Conservation (phyloP, 257 asterid genomes). For the Primulina huaijiensis region DNA sequence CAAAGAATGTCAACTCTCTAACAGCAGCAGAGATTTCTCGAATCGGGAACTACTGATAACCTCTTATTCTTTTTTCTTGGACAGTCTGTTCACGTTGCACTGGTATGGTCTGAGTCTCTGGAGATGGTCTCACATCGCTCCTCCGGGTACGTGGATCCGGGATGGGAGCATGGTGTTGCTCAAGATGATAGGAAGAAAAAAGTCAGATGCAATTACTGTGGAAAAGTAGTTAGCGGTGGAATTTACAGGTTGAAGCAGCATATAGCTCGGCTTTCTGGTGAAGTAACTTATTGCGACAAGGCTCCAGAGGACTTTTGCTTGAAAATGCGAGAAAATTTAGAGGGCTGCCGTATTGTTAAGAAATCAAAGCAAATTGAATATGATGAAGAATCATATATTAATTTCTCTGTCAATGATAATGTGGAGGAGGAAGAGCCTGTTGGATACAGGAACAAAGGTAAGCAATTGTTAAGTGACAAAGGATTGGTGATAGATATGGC, state of each 20-base stretch:
- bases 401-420: slow-evolving; percentile 49
- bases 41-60: background rate
- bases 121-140: slow-evolving; percentile 71
- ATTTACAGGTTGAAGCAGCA: slow-evolving; percentile 90
- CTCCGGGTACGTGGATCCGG: slow-evolving; percentile 75
- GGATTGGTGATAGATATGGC: slow-evolving; percentile 60
- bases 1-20: background rate
- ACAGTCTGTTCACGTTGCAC: background rate
- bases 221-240: slow-evolving; percentile 90
- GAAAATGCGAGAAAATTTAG: slow-evolving; percentile 74
- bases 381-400: slow-evolving; percentile 71
- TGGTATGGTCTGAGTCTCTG: slow-evolving; percentile 26
- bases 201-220: slow-evolving; percentile 86
- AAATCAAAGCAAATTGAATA: slow-evolving; percentile 61
- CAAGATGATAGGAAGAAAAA: slow-evolving; percentile 89
- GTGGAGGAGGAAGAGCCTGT: slow-evolving; percentile 60
- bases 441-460: slow-evolving; percentile 63
- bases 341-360: slow-evolving; percentile 79
- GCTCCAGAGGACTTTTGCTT: slow-evolving; percentile 80
- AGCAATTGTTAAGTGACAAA: slow-evolving; percentile 57
- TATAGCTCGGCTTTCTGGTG: slow-evolving; percentile 85
- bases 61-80: background rate
- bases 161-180: slow-evolving; percentile 93
- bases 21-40: background rate
- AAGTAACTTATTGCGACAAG: slow-evolving; percentile 84